Base-by-base conservation (phyloP, 768 basidiomycete genomes). In the Leccinum uliginosum region DNA sequence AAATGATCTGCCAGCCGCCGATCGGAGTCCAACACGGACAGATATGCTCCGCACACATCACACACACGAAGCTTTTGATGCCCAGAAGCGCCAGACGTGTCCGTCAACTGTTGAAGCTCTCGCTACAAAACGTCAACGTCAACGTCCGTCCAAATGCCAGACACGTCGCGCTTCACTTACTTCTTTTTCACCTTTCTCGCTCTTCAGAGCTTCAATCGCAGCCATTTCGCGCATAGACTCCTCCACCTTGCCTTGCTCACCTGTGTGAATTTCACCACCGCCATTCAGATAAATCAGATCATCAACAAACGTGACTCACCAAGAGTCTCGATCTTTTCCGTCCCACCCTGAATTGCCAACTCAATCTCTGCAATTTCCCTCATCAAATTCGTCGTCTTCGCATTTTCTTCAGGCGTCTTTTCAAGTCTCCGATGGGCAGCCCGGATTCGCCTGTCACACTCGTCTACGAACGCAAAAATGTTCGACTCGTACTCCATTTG, bases 41-140 rank as follows among this genome's bases (percentile, higher is more conserved):
- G 82, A 79, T 98, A 98, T n/a, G 97, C 97, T 66, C 97, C 97
- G 71, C 97, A 99, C 27, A 98, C 95, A 77, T 99, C 97, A 77
- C 97, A 98, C n/a, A 99, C 97, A 60, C 97, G 88, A 65, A 99
- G 78, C 75, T 98, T 98, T 75, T 99, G 97, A 79, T 99, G 97
- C n/a, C 97, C 97, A 55, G 94, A 97, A 6, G 97, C 97, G 55
- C 97, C 97, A 40, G 95, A 96, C 29, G 93, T 98, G 70, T 99
- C 97, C 43, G 96, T 97, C 61, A 99, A 78, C 72, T 94, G 87
- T 74, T 97, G 94, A 46, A 98, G 79, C 67, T 98, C 97, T 56
- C 92, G 87, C 90, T 94, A 50, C 47, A 59, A 51, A 53, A 50
- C 53, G 57, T 57, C 60, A 64, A 27, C 50, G 27, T 27, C 23